Conservation (phyloP, 2,329 filamentous ascomycete species). For the Coniella lustricola region DNA sequence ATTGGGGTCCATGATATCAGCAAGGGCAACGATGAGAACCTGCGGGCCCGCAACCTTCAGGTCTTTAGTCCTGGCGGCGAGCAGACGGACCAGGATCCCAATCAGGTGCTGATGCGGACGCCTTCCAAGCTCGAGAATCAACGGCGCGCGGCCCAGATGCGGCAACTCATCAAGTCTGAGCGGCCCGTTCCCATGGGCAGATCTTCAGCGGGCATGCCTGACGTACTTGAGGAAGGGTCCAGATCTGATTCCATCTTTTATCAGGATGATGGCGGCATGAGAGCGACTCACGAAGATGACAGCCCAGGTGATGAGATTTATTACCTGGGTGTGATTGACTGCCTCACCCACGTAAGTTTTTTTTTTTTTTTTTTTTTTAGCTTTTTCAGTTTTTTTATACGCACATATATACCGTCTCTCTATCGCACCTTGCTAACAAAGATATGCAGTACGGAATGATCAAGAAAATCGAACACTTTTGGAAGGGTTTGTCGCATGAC, state of each 20-base stretch:
- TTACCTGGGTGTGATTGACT: constrained; percentile 97
- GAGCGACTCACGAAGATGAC: constrained; percentile 87
- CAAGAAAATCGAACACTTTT: constrained; percentile 94
- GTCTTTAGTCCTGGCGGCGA: constrained; percentile 89
- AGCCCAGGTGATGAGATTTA: constrained; percentile 84
- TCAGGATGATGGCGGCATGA: constrained; percentile 85
- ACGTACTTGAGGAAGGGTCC: constrained; percentile 70
- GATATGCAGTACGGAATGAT: constrained; percentile 71
- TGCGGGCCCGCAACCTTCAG: constrained; percentile 80
- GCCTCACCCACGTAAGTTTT: constrained; percentile 80
- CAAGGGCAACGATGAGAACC: constrained; percentile 89
- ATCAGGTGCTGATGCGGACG: constrained; percentile 70
- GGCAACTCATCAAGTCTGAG: constrained; percentile 88
- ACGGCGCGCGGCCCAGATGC: constrained; percentile 81
- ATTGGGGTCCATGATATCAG: constrained; percentile 88
- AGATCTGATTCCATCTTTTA: constrained; percentile 77
- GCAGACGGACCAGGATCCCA: constrained; percentile 44
- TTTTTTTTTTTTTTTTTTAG: neutral
- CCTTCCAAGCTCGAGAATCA: constrained; percentile 90
- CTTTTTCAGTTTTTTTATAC: too few species aligned
- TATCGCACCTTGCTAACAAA: too few species aligned
- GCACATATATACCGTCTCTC: too few species aligned
- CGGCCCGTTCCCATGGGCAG: constrained; percentile 89
- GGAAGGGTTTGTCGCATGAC: constrained; percentile 84
- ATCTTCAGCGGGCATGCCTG: constrained; percentile 77